Evolutionary conservation across 768 basidiomycete genomes (phyloP).

Genomic region (Boletus insuetus): DNA sequence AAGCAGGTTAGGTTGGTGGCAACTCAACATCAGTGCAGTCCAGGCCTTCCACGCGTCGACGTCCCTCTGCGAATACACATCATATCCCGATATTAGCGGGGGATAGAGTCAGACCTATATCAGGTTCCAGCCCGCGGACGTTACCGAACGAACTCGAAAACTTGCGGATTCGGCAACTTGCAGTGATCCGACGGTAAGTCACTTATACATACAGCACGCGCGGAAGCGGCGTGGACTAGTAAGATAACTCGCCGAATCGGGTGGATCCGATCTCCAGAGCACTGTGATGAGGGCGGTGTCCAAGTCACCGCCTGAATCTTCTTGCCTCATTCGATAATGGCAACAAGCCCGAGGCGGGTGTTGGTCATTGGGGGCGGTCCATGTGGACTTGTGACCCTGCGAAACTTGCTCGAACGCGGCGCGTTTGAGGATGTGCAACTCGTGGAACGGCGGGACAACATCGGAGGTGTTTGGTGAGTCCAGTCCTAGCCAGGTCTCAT

Average conservation of each 20-base stretch:
- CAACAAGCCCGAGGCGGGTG: slow-evolving; percentile 16
- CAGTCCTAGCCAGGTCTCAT: not conserved
- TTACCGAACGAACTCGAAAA: too few species aligned
- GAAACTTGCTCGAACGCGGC: slow-evolving; percentile 45
- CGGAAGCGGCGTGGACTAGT: too few species aligned
- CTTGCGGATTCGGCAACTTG: not conserved
- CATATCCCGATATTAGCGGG: not conserved
- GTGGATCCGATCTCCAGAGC: not conserved
- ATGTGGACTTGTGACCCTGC: slow-evolving; percentile 45
- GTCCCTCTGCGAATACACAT: not conserved
- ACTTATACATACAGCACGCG: too few species aligned
- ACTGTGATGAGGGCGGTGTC: slow-evolving; percentile 3
- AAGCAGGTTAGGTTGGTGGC: not conserved
- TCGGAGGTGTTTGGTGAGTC: slow-evolving; percentile 52
- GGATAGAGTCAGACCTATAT: not conserved
- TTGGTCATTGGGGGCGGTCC: slow-evolving; percentile 49
- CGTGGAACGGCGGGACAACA: slow-evolving; percentile 42
- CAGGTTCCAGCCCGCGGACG: too few species aligned
- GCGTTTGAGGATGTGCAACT: slow-evolving; percentile 43
- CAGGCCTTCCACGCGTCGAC: not conserved
- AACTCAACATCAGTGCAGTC: not conserved
- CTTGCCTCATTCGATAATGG: not conserved
- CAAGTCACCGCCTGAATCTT: not conserved
- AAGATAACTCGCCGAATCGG: not conserved
- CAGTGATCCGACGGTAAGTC: too few species aligned